Conservation (phyloP, 148 eudicot genomes). For the Simmondsia chinensis region DNA sequence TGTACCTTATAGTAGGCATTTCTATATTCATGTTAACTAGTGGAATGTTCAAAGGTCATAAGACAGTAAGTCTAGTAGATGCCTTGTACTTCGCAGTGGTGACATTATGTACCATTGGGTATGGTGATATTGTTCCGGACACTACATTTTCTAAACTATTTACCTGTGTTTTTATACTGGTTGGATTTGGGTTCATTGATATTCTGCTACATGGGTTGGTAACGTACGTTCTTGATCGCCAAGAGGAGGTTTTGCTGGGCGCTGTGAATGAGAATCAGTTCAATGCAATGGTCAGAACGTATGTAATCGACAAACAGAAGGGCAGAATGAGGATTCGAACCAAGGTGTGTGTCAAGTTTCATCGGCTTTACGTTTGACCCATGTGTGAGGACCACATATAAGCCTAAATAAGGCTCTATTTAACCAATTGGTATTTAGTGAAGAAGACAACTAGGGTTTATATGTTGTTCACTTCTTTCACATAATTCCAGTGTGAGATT, state of each 20-base stretch:
- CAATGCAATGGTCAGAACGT: constrained; percentile 20
- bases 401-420: no score
- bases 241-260: constrained; percentile 38
- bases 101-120: constrained; percentile 51
- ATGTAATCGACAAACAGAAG: constrained; percentile 29
- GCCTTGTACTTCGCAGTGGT: constrained; percentile 52
- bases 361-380: no score
- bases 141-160: constrained; percentile 40
- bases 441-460: no score
- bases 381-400: no score
- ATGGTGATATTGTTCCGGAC: constrained; percentile 50
- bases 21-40: constrained; percentile 15
- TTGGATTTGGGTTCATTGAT: constrained; percentile 52
- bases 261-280: constrained; percentile 27
- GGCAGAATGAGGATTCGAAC: constrained; percentile 52
- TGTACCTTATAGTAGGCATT: constrained; percentile 22
- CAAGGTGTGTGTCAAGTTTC: no score
- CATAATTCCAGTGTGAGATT: no score
- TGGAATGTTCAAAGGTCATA: constrained; percentile 15
- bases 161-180: constrained; percentile 41
- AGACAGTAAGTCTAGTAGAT: constrained; percentile 30
- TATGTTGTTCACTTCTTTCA: no score
- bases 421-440: no score
- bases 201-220: constrained; percentile 38
- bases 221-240: constrained; percentile 35